Conservation (phyloP, 1,284 basidiomycete species). For the Earliella scabrosa region DNA sequence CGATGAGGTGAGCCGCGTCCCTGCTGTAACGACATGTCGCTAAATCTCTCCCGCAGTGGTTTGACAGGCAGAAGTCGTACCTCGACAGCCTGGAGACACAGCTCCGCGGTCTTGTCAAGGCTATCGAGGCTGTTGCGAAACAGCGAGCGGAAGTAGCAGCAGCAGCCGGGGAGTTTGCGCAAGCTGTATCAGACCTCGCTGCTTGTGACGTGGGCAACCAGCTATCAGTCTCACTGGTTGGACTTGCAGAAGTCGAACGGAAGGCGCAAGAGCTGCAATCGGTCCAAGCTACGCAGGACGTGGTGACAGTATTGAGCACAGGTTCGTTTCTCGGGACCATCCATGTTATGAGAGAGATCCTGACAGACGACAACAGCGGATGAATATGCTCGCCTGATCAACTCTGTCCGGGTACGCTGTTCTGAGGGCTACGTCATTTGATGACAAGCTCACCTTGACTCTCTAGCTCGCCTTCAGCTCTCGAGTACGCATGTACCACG, state of each 20-base stretch:
- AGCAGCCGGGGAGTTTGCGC: constrained; percentile 75
- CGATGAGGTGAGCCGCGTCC: constrained; percentile 70
- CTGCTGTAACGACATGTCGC: background rate
- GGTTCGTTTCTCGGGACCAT: constrained; percentile 43
- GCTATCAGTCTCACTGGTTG: constrained; percentile 67
- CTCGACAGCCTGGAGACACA: constrained; percentile 92
- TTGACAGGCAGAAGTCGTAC: constrained; percentile 85
- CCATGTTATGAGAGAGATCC: background rate
- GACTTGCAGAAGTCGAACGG: constrained; percentile 74
- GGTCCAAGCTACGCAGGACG: constrained; percentile 78
- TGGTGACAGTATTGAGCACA: constrained; percentile 77
- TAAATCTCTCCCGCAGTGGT: constrained; percentile 66
- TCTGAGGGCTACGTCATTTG: no score
- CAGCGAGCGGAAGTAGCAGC: constrained; percentile 80
- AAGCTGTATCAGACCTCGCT: constrained; percentile 67
- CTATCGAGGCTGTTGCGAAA: constrained; percentile 83
- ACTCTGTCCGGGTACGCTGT: constrained; percentile 79
- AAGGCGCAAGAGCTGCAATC: constrained; percentile 74
- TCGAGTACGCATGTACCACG: constrained; percentile 81
- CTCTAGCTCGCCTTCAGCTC: constrained; percentile 82
- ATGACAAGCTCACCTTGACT: background rate
- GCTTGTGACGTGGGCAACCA: constrained; percentile 78
- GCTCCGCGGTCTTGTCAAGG: constrained; percentile 83
- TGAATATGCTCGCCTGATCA: constrained; percentile 92
- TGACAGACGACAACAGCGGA: constrained; percentile 54